phyloP scores from a whole-genome alignment of 495 filamentous ascomycete species.

The Lepraria neglecta region DNA sequence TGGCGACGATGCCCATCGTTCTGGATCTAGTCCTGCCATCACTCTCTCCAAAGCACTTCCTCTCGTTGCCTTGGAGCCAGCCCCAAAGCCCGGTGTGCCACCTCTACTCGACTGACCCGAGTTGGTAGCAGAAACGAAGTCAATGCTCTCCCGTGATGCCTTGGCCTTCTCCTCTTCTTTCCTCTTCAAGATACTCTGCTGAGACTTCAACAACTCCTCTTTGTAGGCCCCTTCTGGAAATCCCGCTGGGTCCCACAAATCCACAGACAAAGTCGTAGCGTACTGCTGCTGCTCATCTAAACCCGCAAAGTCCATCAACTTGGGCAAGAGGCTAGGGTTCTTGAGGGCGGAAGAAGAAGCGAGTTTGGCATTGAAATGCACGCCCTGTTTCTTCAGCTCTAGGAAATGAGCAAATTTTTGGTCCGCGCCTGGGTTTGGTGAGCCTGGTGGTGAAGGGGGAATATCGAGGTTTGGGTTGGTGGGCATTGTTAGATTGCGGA shows the following conservation, averaged over 20 bases:
- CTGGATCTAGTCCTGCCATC: conserved; percentile 26
- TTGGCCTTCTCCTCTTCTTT: conserved; percentile 49
- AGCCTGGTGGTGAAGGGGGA: conserved; percentile 75
- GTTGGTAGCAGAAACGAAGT: conserved; percentile 61
- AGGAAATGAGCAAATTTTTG: conserved; percentile 81
- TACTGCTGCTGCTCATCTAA: conserved; percentile 66
- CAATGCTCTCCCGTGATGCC: conserved; percentile 57
- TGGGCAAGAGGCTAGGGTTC: conserved; percentile 74
- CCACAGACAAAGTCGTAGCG: conserved; percentile 58
- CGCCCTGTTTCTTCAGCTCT: conserved; percentile 70
- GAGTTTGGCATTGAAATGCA: conserved; percentile 87
- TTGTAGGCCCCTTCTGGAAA: conserved; percentile 70
- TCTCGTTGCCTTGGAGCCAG: conserved; percentile 11
- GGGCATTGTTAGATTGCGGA: conserved; percentile 83
- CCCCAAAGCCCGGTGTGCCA: not conserved
- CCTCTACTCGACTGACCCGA: conserved; percentile 13
- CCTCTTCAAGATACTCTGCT: conserved; percentile 54
- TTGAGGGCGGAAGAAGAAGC: conserved; percentile 61
- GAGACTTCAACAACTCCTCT: conserved; percentile 60
- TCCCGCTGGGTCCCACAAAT: conserved; percentile 58
- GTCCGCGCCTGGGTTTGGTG: conserved; percentile 56
- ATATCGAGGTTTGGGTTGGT: conserved; percentile 70
- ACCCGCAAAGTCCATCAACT: conserved; percentile 75
- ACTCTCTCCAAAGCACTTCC: conserved; percentile 28
- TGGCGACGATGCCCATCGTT: conserved; percentile 11